Conservation (phyloP, 345 rosid species). For the Pistacia vera region DNA sequence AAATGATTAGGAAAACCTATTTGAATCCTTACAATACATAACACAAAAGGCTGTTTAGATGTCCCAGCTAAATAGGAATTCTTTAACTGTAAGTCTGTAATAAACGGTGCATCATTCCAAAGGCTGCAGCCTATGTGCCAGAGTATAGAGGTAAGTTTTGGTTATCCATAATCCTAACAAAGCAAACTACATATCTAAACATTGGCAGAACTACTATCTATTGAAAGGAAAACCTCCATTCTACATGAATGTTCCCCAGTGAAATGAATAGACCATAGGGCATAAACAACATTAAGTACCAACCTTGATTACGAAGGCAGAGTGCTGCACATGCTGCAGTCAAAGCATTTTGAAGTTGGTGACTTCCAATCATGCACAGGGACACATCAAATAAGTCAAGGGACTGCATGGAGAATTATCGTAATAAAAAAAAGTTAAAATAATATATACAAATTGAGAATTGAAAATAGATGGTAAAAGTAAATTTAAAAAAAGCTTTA, state of each 20-base stretch:
- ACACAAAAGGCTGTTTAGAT: not conserved
- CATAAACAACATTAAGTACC: constrained; percentile 3
- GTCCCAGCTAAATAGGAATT: not conserved
- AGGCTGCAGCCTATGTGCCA: not conserved
- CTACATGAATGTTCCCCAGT: not conserved
- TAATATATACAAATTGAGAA: not conserved
- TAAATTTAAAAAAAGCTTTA: not conserved
- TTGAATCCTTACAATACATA: not conserved
- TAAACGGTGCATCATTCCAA: not conserved
- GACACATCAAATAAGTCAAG: constrained; percentile 60
- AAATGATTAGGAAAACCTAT: not conserved
- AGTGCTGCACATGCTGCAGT: constrained; percentile 77
- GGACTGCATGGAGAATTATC: constrained; percentile 40
- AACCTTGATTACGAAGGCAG: constrained; percentile 75
- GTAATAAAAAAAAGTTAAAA: not conserved
- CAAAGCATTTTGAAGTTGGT: constrained; percentile 88
- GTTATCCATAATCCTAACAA: not conserved
- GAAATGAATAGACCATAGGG: constrained; percentile 4
- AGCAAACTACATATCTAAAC: not conserved
- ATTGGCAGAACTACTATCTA: not conserved
- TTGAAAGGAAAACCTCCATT: not conserved
- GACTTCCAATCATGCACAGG: constrained; percentile 75
- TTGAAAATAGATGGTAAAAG: not conserved
- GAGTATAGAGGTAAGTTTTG: constrained; percentile 3
- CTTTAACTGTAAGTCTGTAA: not conserved